phyloP scores from a whole-genome alignment of 1,284 basidiomycete genomes.

The Mycosarcoma mackinlayi region DNA sequence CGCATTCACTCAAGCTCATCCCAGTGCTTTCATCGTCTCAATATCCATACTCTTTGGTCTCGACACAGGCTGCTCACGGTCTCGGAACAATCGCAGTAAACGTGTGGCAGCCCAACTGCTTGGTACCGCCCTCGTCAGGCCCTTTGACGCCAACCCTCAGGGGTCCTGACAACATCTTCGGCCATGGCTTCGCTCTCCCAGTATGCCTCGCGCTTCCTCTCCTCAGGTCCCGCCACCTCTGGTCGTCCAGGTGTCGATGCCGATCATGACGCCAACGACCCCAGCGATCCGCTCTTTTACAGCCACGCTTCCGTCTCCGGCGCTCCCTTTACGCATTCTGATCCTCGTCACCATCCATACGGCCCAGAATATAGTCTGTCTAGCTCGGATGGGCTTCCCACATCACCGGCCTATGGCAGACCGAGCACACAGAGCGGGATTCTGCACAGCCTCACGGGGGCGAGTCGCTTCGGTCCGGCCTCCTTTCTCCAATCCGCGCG shows the following conservation, averaged over 20 bases:
- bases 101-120: slow-evolving; percentile 26
- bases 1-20: no score
- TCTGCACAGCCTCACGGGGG: slow-evolving; percentile 45
- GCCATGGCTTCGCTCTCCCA: slow-evolving; percentile 51
- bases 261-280: slow-evolving; percentile 42
- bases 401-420: slow-evolving; percentile 29
- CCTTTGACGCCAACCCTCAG: background rate
- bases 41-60: no score
- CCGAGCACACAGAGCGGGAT: slow-evolving; percentile 37
- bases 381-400: slow-evolving; percentile 52
- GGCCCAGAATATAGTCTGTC: slow-evolving; percentile 50
- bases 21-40: no score
- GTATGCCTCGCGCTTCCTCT: slow-evolving; percentile 54
- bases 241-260: slow-evolving; percentile 33
- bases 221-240: slow-evolving; percentile 35
- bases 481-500: slow-evolving; percentile 33
- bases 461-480: slow-evolving; percentile 46
- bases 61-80: slow-evolving; percentile 36
- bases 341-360: slow-evolving; percentile 37
- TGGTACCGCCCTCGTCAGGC: background rate
- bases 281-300: slow-evolving; percentile 48
- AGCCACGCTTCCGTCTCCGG: slow-evolving; percentile 44
- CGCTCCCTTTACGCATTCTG: slow-evolving; percentile 42
- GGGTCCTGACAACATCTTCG: no score
- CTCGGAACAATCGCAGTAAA: slow-evolving; percentile 2